These are phyloP conservation scores for Terfezia boudieri DNA, from an alignment of 495 filamentous ascomycete genomes.

Conservation along the genomic window DNA sequence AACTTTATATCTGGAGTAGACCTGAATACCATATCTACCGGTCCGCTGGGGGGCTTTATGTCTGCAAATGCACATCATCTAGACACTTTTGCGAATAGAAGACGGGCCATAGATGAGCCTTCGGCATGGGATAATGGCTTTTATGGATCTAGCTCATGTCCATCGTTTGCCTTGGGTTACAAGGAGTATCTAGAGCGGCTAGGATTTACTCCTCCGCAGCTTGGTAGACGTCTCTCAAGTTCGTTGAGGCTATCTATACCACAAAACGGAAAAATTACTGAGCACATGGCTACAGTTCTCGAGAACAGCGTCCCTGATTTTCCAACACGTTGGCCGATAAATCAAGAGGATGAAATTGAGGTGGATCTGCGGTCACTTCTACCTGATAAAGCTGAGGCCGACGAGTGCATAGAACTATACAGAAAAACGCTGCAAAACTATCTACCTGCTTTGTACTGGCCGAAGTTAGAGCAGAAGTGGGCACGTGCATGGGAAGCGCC, in stretches of 20 bases:
- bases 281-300: background rate
- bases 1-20: too few relatives aligned
- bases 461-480: conserved; percentile 12
- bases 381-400: conserved; percentile 10
- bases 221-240: background rate
- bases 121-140: background rate
- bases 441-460: conserved; percentile 17
- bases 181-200: background rate
- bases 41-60: too few relatives aligned
- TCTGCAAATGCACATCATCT: too few relatives aligned
- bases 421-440: conserved; percentile 11
- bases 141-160: background rate
- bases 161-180: background rate
- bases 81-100: too few relatives aligned
- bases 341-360: background rate
- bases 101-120: background rate
- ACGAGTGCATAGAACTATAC: conserved; percentile 12
- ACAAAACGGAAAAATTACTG: background rate
- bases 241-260: background rate
- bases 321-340: background rate
- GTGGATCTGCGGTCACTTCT: conserved; percentile 16
- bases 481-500: conserved; percentile 12
- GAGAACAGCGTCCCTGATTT: background rate
- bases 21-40: too few relatives aligned
- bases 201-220: background rate